Evolutionary conservation across 805 yeast genomes (phyloP).

Genomic region (Schwanniomyces occidentalis): DNA sequence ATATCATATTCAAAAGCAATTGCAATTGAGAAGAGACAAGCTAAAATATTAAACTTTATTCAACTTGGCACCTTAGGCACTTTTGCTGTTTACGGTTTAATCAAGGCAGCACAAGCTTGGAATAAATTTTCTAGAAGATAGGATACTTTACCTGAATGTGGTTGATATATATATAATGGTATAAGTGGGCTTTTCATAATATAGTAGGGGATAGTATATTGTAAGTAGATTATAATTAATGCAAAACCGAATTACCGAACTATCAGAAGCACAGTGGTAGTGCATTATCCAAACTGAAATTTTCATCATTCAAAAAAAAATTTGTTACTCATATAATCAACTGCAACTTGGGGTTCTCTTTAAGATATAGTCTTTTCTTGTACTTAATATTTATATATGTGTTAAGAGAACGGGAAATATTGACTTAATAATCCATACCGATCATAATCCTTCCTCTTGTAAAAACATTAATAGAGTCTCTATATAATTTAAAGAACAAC

Average conservation of each 20-base stretch:
- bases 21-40: slow-evolving; percentile 54
- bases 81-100: slow-evolving; percentile 4
- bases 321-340: slow-evolving; percentile 1
- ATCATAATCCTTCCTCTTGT: too few species aligned
- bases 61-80: slow-evolving; percentile 18
- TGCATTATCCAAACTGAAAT: slow-evolving; percentile 8
- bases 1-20: slow-evolving; percentile 74
- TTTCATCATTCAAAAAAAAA: slow-evolving; percentile 3
- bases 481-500: too few species aligned
- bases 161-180: too few species aligned
- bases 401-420: too few species aligned
- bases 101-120: slow-evolving; percentile 11
- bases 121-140: slow-evolving; percentile 2
- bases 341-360: slow-evolving; percentile 1
- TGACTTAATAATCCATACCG: too few species aligned
- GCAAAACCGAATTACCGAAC: too few species aligned
- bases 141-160: background rate
- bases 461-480: too few species aligned
- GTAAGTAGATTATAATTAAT: too few species aligned
- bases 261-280: slow-evolving; percentile 1
- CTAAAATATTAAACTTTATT: slow-evolving; percentile 40
- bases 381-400: too few species aligned
- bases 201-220: too few species aligned
- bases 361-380: too few species aligned
- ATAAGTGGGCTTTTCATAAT: too few species aligned